Evolutionary conservation across 2,329 filamentous ascomycete genomes (phyloP).

Genomic region (Pseudogymnoascus sp.): DNA sequence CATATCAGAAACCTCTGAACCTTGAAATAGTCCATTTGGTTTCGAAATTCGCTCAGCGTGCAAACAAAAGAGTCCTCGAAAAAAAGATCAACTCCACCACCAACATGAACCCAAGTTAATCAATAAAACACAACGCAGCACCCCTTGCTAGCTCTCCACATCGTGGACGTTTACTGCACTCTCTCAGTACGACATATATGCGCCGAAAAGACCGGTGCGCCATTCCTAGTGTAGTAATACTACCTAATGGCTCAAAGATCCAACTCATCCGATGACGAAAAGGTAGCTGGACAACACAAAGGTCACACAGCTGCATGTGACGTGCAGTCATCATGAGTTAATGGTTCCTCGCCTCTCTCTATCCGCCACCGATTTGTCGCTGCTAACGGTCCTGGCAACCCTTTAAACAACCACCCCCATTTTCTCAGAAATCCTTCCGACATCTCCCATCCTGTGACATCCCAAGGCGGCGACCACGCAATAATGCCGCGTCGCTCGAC

Average conservation of each 20-base stretch:
- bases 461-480: conserved; percentile 36
- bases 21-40: background rate
- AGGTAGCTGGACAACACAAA: conserved; percentile 12
- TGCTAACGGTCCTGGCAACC: conserved; percentile 23
- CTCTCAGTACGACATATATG: background rate
- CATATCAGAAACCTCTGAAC: background rate
- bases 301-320: conserved; percentile 16
- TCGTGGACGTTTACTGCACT: background rate
- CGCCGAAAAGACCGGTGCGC: background rate
- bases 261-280: conserved; percentile 10
- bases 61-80: background rate
- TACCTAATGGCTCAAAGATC: conserved; percentile 10
- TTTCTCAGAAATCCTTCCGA: conserved; percentile 33
- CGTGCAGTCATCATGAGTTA: conserved; percentile 21
- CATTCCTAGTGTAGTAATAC: conserved; percentile 6
- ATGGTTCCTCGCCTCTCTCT: conserved; percentile 27
- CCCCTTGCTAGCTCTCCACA: background rate
- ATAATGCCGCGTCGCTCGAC: conserved; percentile 33
- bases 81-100: background rate
- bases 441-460: conserved; percentile 33
- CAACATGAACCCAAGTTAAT: background rate
- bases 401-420: conserved; percentile 29
- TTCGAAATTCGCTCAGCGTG: too few species aligned
- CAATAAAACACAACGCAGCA: too few species aligned
- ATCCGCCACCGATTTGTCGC: conserved; percentile 31